These are phyloP conservation scores for Solanum paucissectum DNA, from an alignment of 257 asterid genomes.

Conservation along the genomic window DNA sequence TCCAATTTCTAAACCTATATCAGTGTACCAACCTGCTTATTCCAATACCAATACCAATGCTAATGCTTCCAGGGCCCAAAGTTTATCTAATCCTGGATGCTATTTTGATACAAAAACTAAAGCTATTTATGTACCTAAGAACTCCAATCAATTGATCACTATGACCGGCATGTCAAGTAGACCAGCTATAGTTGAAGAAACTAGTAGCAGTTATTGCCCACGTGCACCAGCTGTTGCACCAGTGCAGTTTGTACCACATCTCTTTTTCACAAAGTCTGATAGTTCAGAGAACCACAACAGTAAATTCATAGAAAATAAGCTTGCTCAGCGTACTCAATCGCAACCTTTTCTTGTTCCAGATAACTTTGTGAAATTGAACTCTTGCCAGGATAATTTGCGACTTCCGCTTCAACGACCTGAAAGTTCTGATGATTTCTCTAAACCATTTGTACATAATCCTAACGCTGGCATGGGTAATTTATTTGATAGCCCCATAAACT, in stretches of 20 bases:
- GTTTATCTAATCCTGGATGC: neutral
- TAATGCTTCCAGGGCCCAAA: neutral
- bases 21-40: neutral
- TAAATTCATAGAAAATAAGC: neutral
- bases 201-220: neutral
- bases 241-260: constrained; percentile 22
- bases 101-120: neutral
- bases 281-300: constrained; percentile 5
- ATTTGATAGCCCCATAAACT: neutral
- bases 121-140: neutral
- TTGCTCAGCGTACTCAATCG: constrained; percentile 1
- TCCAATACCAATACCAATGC: neutral
- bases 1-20: neutral
- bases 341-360: neutral
- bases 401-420: neutral
- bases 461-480: neutral
- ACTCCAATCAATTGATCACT: neutral
- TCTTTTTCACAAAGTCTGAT: neutral
- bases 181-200: constrained; percentile 2
- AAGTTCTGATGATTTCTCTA: neutral
- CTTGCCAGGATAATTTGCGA: neutral
- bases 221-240: constrained; percentile 12
- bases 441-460: neutral
- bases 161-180: constrained; percentile 7
- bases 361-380: neutral